Percentiles rank a stretch among this genome's conserved stretches.
Evolutionary conservation across 176 grass and related monocot genomes (phyloP).

Genomic region (Microstegium vimineum): DNA sequence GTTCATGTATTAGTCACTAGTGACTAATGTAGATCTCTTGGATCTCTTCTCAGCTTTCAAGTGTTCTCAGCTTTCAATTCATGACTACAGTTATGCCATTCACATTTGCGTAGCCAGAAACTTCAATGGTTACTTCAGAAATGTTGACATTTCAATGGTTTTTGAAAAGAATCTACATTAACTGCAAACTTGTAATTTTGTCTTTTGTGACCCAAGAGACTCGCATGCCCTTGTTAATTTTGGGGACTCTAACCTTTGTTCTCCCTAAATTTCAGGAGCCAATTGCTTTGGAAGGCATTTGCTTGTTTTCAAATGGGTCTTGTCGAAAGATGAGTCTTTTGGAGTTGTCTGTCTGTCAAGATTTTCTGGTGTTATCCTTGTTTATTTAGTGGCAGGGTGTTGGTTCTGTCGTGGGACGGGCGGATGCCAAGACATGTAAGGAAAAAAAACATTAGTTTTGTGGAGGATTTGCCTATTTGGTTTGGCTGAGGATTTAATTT

Average conservation of each 20-base stretch:
- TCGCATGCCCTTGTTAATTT: background rate
- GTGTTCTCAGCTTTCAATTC: background rate
- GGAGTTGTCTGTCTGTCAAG: constrained; percentile 17
- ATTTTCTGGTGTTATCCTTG: constrained; percentile 15
- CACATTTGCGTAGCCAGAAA: background rate
- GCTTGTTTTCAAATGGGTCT: constrained; percentile 5
- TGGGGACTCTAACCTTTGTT: background rate
- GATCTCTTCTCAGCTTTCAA: background rate
- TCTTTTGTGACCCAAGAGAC: background rate
- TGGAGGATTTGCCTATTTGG: constrained; percentile 23
- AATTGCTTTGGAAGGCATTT: constrained; percentile 2
- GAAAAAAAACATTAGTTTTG: constrained; percentile 7
- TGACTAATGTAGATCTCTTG: background rate
- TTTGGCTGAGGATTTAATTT: constrained; percentile 1
- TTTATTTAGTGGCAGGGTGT: constrained; percentile 3
- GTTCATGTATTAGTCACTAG: background rate
- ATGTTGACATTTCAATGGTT: background rate
- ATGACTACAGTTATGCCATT: background rate
- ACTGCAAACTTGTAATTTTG: background rate
- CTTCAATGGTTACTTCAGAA: background rate
- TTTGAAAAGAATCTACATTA: background rate
- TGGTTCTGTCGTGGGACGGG: background rate
- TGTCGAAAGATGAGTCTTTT: constrained; percentile 31
- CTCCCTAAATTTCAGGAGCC: constrained; percentile 21
- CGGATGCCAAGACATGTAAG: constrained; percentile 10